phyloP scores from a whole-genome alignment of 2,329 filamentous ascomycete species.

The Penicillium decumbens region DNA sequence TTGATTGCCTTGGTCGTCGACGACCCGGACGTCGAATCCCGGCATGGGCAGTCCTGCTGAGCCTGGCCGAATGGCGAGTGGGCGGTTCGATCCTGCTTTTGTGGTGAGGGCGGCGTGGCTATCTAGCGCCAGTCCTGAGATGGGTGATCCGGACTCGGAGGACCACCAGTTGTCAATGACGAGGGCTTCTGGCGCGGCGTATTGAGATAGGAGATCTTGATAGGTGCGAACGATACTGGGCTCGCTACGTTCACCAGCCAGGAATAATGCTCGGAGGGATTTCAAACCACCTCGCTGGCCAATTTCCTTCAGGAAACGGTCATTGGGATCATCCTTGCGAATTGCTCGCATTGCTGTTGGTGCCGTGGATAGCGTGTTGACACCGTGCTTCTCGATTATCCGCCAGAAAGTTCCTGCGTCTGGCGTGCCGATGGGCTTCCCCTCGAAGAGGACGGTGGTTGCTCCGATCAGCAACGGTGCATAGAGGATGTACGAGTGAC shows the following conservation, averaged over 20 bases:
- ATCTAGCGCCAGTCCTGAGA: slow-evolving; percentile 61
- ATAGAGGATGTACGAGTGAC: slow-evolving; percentile 83
- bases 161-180: slow-evolving; percentile 74
- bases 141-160: slow-evolving; percentile 65
- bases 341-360: slow-evolving; percentile 85
- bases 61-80: slow-evolving; percentile 68
- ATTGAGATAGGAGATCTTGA: slow-evolving; percentile 63
- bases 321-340: slow-evolving; percentile 75
- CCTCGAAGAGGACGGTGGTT: slow-evolving; percentile 83
- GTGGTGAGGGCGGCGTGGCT: slow-evolving; percentile 52
- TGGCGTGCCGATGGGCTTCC: slow-evolving; percentile 87
- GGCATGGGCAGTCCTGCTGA: slow-evolving; percentile 89
- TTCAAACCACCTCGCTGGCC: slow-evolving; percentile 68
- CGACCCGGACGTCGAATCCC: slow-evolving; percentile 79
- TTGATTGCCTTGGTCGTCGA: slow-evolving; percentile 73
- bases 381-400: slow-evolving; percentile 76
- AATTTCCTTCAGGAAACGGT: slow-evolving; percentile 58
- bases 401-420: slow-evolving; percentile 86
- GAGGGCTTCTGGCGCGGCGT: slow-evolving; percentile 59
- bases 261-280: slow-evolving; percentile 68
- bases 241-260: slow-evolving; percentile 86
- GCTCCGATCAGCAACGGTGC: slow-evolving; percentile 80
- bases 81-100: slow-evolving; percentile 30
- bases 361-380: slow-evolving; percentile 79
- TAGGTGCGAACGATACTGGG: slow-evolving; percentile 80